Conservation (phyloP, 148 eudicot genomes). For the Heliosperma pusillum region DNA sequence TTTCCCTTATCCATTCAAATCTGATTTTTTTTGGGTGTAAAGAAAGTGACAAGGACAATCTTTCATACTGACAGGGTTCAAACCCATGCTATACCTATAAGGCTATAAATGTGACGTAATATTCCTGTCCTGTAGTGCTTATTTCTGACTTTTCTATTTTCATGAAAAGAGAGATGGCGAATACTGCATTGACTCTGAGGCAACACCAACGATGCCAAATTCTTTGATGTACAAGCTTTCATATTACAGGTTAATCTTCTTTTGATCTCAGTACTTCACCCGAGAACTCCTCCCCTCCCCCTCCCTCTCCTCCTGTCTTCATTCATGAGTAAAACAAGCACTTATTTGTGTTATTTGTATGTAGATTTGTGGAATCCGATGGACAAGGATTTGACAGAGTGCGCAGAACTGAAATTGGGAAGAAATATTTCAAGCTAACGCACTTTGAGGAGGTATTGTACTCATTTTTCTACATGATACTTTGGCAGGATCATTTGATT, state of each 20-base stretch:
- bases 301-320: too few species aligned
- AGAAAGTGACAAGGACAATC: too few species aligned
- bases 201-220: conserved; percentile 92
- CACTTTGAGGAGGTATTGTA: conserved; percentile 87
- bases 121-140: background rate
- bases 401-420: conserved; percentile 89
- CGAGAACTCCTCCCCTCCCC: background rate
- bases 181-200: conserved; percentile 86
- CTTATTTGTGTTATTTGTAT: conserved; percentile 20
- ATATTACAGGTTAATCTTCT: conserved; percentile 65
- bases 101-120: background rate
- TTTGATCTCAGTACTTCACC: background rate
- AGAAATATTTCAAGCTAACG: conserved; percentile 78
- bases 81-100: too few species aligned
- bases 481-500: background rate
- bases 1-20: too few species aligned
- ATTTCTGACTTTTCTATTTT: conserved; percentile 18
- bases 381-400: conserved; percentile 91
- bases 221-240: conserved; percentile 93
- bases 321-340: background rate
- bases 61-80: too few species aligned
- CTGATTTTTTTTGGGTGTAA: too few species aligned
- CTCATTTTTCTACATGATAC: background rate
- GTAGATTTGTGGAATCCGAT: conserved; percentile 94
- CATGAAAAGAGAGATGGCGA: conserved; percentile 79